Conservation (phyloP, 2,329 filamentous ascomycete genomes). For the Phoma sp. region DNA sequence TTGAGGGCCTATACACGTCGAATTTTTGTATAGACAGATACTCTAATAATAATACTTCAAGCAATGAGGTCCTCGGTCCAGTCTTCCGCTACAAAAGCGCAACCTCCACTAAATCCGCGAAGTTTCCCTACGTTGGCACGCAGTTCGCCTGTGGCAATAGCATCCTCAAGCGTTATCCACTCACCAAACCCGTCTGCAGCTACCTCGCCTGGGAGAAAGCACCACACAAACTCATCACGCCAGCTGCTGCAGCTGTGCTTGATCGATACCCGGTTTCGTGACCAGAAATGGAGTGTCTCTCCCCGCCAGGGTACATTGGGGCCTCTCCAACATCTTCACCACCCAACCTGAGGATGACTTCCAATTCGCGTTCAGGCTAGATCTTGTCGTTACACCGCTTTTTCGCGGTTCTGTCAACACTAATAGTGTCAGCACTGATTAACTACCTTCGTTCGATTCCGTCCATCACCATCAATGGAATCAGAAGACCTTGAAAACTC, state of each 20-base stretch:
- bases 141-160: constrained; percentile 18
- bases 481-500: too few relatives aligned
- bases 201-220: constrained; percentile 36
- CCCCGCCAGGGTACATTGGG: constrained; percentile 22
- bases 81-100: constrained; percentile 26
- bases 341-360: constrained; percentile 33
- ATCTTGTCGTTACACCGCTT: constrained; percentile 40
- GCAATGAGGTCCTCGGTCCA: constrained; percentile 1
- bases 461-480: constrained; percentile 27
- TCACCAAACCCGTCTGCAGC: constrained; percentile 31
- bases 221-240: constrained; percentile 19
- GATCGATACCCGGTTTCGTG: constrained; percentile 25
- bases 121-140: constrained; percentile 23
- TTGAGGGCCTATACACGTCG: background rate
- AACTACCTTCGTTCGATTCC: constrained; percentile 36
- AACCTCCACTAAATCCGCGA: constrained; percentile 27
- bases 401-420: constrained; percentile 48
- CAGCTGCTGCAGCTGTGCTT: constrained; percentile 13
- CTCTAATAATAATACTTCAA: constrained; percentile 6
- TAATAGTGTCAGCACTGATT: constrained; percentile 28
- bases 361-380: constrained; percentile 43
- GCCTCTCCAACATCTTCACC: constrained; percentile 23
- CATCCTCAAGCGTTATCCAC: constrained; percentile 16
- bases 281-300: constrained; percentile 37
- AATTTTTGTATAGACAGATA: constrained; percentile 6